Evolutionary conservation across 2,329 filamentous ascomycete genomes (phyloP), one percentile per base, ranked within the genome.

Genomic region (Gyromitra esculenta): DNA sequence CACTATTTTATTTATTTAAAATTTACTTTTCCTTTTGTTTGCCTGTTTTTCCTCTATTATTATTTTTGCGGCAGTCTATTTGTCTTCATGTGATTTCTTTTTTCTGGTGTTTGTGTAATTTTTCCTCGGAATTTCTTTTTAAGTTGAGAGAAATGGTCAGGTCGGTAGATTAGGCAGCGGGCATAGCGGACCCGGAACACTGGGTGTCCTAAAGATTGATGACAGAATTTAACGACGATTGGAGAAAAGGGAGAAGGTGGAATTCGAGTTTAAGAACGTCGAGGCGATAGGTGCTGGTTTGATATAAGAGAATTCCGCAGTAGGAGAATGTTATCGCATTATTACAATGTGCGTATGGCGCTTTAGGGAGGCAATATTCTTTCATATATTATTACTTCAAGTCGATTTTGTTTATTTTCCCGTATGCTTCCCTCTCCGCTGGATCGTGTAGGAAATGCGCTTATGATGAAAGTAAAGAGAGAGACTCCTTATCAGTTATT

Each of bases 71-170:
- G 48, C 59, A 75, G 62, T 65, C 41, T 75, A 31, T 69, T 75
- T 75, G 75, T 64, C 70, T 74, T 77, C 56, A 75, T 70, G 75
- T 68, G 65, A 64, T 75, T 75, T 75, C 66, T 66, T 69, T 76
- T 76, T 74, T 69, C 56, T 76, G 64, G 64, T 75, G 70, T 77
- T 68, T 39, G 52, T 76, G 69, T 77, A 75, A 77, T 74, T 60
- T 73, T 74, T 69, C 67, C 54, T 75, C 65, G 50, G 57, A 73
- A 59, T 69, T 73, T 69, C 71, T 54, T 57, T 60, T 65, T 70
- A 41, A 71, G 72, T 71, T 48, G 65, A 64, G 69, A 70, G 72
- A 65, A 64, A 56, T 71, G 72, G 72, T 70, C 35, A 52, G 72
- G 54, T 64, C 57, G 66, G 72, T 70, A 70, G 66, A 71, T 65